Base-by-base conservation (phyloP, 257 asterid species). In the Capsicum pubescens region DNA sequence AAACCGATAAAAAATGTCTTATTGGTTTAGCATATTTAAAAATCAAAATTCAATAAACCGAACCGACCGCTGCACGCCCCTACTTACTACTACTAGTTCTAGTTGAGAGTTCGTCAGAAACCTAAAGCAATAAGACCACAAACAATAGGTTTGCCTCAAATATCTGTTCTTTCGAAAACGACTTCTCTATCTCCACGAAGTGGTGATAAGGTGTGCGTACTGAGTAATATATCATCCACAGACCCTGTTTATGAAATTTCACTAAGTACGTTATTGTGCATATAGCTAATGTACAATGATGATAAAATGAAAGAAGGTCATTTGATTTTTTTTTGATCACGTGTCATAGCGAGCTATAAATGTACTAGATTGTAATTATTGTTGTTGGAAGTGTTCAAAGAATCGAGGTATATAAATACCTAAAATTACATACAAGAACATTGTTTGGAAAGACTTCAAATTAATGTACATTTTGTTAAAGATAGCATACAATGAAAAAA, bases 81-180 rank as follows among this genome's bases (percentile, higher is more conserved):
- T 26, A 26, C 32, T 26, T 26, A 26, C 32, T 26, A 26, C 32
- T 26, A 26, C 32, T 26, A 26, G 2, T 26, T 26, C 3, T 61
- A 8, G 21, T 26, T 16, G 10, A 17, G 15, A 64, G 72, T 59
- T 44, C n/a, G 16, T 66, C 67, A 63, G 42, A 48, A 52, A 9
- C 16, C 60, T 7, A 26, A 55, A 46, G 59, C 39, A 10, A 32
- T 0, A 5, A 32, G n/a, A 0, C 16, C 84, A 63, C 39, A 46
- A 83, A 17, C 56, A 84, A 84, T 68, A 39, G 82, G 81, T 82
- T 87, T 71, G 36, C 21, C 48, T 42, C 55, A 39, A 69, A 69
- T 69, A 26, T 26, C 32, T 26, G 32, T 26, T 26, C 32, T 26
- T 26, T 26, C 1, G 32, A 26, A 26, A 26, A 26, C 1, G 32